Conservation (phyloP, 2,329 filamentous ascomycete genomes). For the Fusarium clavum region DNA sequence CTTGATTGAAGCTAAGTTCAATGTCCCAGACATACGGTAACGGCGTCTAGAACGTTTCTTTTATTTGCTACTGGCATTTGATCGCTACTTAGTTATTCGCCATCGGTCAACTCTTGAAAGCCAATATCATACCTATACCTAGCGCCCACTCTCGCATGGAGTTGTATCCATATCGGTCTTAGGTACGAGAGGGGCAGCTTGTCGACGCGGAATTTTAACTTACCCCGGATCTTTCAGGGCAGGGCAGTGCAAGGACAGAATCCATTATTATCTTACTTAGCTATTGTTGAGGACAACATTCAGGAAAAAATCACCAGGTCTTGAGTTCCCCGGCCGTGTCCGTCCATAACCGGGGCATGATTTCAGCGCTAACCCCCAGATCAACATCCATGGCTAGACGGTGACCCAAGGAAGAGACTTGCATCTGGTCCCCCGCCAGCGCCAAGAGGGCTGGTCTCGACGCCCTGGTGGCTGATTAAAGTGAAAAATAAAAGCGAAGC, state of each 20-base stretch:
- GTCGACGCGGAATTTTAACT: conserved; percentile 1
- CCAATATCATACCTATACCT: not conserved
- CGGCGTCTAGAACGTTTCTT: not conserved
- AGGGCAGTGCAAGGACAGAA: conserved; percentile 1
- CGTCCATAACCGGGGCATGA: conserved; percentile 24
- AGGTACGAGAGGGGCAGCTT: conserved; percentile 26
- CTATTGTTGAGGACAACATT: not conserved
- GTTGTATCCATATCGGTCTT: conserved; percentile 3
- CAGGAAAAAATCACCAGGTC: conserved; percentile 16
- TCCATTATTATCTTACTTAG: not conserved
- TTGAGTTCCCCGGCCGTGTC: conserved; percentile 22
- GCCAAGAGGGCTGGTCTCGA: conserved; percentile 32
- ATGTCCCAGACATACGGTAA: conserved; percentile 5
- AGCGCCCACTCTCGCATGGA: conserved; percentile 28
- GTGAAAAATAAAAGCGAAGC: conserved; percentile 9
- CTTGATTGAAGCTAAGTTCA: not conserved
- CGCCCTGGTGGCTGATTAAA: conserved; percentile 29
- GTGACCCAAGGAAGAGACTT: conserved; percentile 32
- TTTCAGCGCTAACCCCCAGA: conserved; percentile 38
- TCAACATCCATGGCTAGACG: conserved; percentile 8
- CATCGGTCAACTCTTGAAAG: not conserved
- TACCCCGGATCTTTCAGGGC: conserved; percentile 22
- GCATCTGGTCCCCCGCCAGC: conserved; percentile 30
- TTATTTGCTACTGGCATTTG: not conserved
- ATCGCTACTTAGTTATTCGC: not conserved